A percentile compares a stretch with the other conserved stretches of the same genome.
phyloP scores from a whole-genome alignment of 768 basidiomycete species.

The Sarcodon aspratus region DNA sequence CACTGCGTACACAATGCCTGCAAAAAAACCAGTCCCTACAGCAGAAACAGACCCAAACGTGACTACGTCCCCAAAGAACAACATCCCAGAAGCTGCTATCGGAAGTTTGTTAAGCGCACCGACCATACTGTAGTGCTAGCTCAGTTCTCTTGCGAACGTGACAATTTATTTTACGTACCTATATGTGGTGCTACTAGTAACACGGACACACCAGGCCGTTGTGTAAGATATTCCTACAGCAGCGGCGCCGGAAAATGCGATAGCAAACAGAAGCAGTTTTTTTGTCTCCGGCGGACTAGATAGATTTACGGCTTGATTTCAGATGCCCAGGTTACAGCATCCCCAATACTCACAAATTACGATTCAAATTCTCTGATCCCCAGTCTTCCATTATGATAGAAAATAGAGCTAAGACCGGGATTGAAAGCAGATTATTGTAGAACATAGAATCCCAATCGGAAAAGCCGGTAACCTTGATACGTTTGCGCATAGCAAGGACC shows the following conservation, averaged over 20 bases:
- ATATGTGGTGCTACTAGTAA: slow-evolving; percentile 97
- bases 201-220: slow-evolving; percentile 96
- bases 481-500: slow-evolving; percentile 94
- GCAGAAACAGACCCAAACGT: slow-evolving; percentile 85
- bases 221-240: slow-evolving; percentile 98
- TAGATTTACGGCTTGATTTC: background rate
- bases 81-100: slow-evolving; percentile 96
- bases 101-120: slow-evolving; percentile 96
- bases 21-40: slow-evolving; percentile 80
- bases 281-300: slow-evolving; percentile 75
- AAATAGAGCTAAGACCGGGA: slow-evolving; percentile 77
- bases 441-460: slow-evolving; percentile 99
- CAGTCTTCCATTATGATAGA: slow-evolving; percentile 87
- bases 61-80: slow-evolving; percentile 90
- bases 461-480: slow-evolving; percentile 91
- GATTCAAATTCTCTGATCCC: slow-evolving; percentile 60
- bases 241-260: slow-evolving; percentile 93
- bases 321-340: too few species aligned
- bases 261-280: slow-evolving; percentile 69
- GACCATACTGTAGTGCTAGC: slow-evolving; percentile 59
- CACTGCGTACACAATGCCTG: slow-evolving; percentile 84
- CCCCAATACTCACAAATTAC: slow-evolving; percentile 72
- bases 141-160: background rate
- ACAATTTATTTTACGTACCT: slow-evolving; percentile 37
- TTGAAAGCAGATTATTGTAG: slow-evolving; percentile 94